Conservation (phyloP, 225 moss, liverwort and hornwort species). For the Pseudisothecium myosuroides region DNA sequence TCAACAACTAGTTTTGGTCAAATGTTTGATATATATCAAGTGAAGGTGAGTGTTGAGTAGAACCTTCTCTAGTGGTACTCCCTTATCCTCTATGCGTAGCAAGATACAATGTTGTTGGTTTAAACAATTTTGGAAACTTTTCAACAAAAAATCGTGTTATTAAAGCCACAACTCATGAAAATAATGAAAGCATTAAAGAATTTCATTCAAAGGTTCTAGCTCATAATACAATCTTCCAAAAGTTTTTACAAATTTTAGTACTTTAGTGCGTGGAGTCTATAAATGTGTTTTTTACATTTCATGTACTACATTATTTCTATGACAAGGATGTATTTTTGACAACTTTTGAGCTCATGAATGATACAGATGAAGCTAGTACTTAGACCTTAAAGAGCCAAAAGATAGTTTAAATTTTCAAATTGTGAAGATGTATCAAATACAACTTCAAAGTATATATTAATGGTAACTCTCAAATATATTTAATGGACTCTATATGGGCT, state of each 20-base stretch:
- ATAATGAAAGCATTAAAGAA: not conserved
- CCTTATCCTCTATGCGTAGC: rapidly evolving
- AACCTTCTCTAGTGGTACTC: not conserved
- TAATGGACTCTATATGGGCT: rapidly evolving
- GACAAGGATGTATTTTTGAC: not conserved
- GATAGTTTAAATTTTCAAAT: not conserved
- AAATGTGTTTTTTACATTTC: not conserved
- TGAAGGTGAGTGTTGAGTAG: not conserved
- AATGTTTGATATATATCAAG: not conserved
- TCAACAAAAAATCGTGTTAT: not conserved
- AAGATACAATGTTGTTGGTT: not conserved
- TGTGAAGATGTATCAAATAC: not conserved
- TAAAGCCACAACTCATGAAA: not conserved
- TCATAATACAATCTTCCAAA: not conserved
- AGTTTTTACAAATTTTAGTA: too few species aligned
- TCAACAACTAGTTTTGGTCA: not conserved
- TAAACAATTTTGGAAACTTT: not conserved
- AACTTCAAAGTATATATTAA: not conserved
- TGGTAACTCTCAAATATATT: not conserved
- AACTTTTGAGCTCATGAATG: not conserved
- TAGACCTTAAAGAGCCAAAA: not conserved
- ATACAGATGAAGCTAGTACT: not conserved
- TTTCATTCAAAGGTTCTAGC: not conserved
- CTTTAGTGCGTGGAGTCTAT: not conserved
- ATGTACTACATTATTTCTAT: not conserved